Conservation (phyloP, 2,329 filamentous ascomycete species). For the Scedosporium boydii region DNA sequence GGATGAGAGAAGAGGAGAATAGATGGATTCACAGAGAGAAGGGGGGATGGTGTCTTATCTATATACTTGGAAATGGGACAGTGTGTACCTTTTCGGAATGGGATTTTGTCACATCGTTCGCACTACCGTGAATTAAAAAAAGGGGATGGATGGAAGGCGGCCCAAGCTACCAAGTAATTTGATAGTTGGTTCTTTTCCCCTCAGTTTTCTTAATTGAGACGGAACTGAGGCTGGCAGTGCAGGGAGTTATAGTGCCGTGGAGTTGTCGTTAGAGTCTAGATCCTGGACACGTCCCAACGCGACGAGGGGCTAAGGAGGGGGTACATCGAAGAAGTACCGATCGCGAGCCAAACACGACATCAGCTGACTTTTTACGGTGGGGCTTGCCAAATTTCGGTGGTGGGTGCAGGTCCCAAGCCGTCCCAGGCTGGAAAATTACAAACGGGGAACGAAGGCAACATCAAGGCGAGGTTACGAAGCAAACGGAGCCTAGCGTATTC, state of each 20-base stretch:
- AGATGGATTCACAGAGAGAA: neutral
- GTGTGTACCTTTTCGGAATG: neutral
- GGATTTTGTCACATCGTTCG: neutral
- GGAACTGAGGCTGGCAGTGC: neutral
- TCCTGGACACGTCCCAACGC: conserved; percentile 1
- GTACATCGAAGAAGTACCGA: neutral
- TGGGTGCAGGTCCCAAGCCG: neutral
- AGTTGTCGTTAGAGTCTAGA: neutral
- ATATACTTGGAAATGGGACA: conserved; percentile 2
- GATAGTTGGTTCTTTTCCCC: neutral
- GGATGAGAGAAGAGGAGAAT: neutral
- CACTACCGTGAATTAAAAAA: neutral
- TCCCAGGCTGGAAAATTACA: neutral
- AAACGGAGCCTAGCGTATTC: neutral
- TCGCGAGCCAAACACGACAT: neutral
- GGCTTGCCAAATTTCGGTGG: neutral
- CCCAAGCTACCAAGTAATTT: neutral
- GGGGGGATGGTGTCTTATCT: neutral
- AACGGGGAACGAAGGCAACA: neutral
- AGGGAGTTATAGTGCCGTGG: neutral
- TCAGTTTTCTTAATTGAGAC: neutral
- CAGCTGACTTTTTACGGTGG: conserved; percentile 5
- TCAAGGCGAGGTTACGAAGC: neutral
- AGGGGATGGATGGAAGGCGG: neutral
- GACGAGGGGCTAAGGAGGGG: neutral